Conservation (phyloP, 192 early-diverging fungal genomes). For the Backusella morwellensis region DNA sequence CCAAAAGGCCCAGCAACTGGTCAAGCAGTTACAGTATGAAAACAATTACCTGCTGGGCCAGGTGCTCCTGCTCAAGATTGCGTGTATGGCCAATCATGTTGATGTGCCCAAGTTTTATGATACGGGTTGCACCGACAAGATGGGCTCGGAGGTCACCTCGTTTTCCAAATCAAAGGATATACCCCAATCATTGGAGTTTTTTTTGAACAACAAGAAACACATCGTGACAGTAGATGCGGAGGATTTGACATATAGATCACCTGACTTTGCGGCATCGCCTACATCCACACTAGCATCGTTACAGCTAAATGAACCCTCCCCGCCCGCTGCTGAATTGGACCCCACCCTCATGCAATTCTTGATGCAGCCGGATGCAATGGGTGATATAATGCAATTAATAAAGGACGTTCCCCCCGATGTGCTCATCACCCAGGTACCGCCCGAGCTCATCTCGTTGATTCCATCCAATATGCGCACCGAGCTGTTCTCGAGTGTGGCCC, state of each 20-base stretch:
- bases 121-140: conserved; percentile 3
- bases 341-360: not conserved
- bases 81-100: not conserved
- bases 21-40: not conserved
- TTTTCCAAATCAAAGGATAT: conserved; percentile 6
- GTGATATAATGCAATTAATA: not conserved
- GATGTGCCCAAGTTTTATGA: conserved; percentile 23
- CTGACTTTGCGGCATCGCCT: not conserved
- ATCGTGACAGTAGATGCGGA: not conserved
- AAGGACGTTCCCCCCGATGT: not conserved
- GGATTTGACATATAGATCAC: not conserved
- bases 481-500: not conserved
- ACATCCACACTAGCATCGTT: not conserved
- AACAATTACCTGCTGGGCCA: not conserved
- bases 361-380: not conserved
- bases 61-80: not conserved
- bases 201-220: not conserved
- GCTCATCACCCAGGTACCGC: not conserved
- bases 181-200: conserved; percentile 1
- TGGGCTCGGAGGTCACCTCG: not conserved
- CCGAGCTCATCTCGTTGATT: not conserved
- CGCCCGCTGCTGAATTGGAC: not conserved
- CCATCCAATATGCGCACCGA: not conserved
- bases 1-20: not conserved
- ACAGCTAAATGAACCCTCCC: not conserved